Percentiles rank a stretch among this genome's conserved stretches.
Conservation (phyloP, 2,329 filamentous ascomycete genomes). For the Exophiala calicioides region DNA sequence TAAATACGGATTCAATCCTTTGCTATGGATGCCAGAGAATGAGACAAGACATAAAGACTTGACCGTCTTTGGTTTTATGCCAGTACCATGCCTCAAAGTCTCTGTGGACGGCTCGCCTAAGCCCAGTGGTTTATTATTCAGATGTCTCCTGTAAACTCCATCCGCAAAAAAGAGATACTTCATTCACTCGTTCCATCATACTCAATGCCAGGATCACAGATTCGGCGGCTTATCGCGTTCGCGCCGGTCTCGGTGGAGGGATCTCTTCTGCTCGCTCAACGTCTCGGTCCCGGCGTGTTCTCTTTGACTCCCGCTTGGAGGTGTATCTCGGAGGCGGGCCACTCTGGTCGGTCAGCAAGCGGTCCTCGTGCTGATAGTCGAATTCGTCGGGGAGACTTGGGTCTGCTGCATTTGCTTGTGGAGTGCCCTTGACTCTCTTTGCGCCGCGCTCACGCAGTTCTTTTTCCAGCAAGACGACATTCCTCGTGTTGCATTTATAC, state of each 20-base stretch:
- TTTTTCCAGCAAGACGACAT: slow-evolving; percentile 48
- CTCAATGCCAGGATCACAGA: not conserved
- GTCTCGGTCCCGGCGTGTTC: slow-evolving; percentile 32
- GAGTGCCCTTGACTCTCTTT: slow-evolving; percentile 35
- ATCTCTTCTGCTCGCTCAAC: slow-evolving; percentile 26
- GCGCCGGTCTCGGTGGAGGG: slow-evolving; percentile 25
- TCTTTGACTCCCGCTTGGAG: slow-evolving; percentile 31
- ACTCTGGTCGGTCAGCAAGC: slow-evolving; percentile 28
- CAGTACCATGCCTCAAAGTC: not conserved
- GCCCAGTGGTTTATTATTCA: too few species aligned
- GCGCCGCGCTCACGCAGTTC: slow-evolving; percentile 45
- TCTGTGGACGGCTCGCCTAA: not conserved
- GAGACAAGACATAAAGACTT: slow-evolving; percentile 28
- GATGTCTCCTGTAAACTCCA: too few species aligned
- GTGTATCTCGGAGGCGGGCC: slow-evolving; percentile 26
- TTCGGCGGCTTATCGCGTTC: slow-evolving; percentile 21
- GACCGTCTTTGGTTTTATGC: not conserved
- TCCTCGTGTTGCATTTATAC: slow-evolving; percentile 52
- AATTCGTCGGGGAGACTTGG: slow-evolving; percentile 37
- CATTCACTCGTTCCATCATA: not conserved
- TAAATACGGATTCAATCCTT: slow-evolving; percentile 8
- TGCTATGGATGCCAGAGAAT: slow-evolving; percentile 51
- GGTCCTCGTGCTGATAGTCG: slow-evolving; percentile 32
- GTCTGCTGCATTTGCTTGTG: slow-evolving; percentile 35
- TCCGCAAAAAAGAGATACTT: not conserved